Conservation (phyloP, 371 early-diverging fungal genomes). For the Umbelopsis sp. region DNA sequence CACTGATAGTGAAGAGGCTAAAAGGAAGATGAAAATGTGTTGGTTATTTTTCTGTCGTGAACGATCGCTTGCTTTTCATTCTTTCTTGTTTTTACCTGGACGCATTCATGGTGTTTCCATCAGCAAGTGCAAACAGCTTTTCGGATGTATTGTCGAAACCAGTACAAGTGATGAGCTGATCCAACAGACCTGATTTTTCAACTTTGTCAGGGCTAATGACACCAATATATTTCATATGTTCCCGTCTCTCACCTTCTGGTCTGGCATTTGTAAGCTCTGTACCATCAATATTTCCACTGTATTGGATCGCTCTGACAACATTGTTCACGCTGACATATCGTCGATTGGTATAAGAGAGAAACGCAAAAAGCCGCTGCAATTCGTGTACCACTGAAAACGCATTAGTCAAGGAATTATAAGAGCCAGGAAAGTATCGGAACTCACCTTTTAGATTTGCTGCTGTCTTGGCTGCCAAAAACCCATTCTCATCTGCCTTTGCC, state of each 20-base stretch:
- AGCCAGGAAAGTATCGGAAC: too few relatives aligned
- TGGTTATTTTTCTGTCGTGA: too few relatives aligned
- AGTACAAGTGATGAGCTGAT: constrained; percentile 10
- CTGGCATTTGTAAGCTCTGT: constrained; percentile 6
- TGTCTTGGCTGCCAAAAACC: not conserved
- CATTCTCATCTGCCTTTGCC: not conserved
- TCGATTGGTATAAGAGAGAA: constrained; percentile 31
- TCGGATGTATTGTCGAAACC: not conserved
- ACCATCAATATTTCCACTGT: constrained; percentile 17
- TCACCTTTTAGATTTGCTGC: constrained; percentile 1
- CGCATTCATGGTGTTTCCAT: constrained; percentile 1
- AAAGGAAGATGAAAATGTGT: not conserved
- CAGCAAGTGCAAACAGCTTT: not conserved
- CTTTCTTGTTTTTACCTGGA: not conserved
- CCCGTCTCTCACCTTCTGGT: not conserved
- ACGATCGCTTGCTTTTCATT: too few relatives aligned
- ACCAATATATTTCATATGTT: too few relatives aligned
- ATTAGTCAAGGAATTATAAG: not conserved
- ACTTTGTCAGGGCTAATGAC: not conserved
- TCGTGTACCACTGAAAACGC: constrained; percentile 26
- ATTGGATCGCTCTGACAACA: constrained; percentile 30
- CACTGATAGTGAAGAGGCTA: constrained; percentile 27
- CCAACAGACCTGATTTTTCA: constrained; percentile 15
- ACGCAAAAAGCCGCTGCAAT: constrained; percentile 43
- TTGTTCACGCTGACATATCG: constrained; percentile 32